Evolutionary conservation across 1,139 yeast genomes (phyloP).

Genomic region (Torulaspora pretoriensis): DNA sequence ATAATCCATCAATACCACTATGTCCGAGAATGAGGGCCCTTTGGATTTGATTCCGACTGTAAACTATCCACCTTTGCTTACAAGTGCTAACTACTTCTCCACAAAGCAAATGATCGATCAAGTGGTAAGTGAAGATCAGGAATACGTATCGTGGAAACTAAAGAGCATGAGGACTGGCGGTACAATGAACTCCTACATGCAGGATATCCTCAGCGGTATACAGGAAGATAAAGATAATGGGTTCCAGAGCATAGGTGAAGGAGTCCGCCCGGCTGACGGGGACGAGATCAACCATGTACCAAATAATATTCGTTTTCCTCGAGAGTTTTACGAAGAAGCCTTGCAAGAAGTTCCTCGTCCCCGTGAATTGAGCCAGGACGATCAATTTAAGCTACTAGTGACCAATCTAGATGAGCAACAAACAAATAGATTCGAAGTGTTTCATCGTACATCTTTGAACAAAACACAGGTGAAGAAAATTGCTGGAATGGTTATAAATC

Average conservation of each 20-base stretch:
- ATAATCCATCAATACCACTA: not conserved
- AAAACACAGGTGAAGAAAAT: slow-evolving; percentile 76
- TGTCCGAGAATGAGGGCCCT: slow-evolving; percentile 33
- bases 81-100: slow-evolving; percentile 30
- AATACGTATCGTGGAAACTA: slow-evolving; percentile 34
- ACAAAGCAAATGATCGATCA: slow-evolving; percentile 36
- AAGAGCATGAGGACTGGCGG: slow-evolving; percentile 34
- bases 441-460: slow-evolving; percentile 76
- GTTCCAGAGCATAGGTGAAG: not conserved
- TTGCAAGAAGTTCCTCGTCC: slow-evolving; percentile 20
- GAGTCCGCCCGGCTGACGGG: not conserved
- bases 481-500: slow-evolving; percentile 75
- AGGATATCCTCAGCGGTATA: slow-evolving; percentile 3
- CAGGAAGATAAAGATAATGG: slow-evolving; percentile 2
- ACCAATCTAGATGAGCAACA: slow-evolving; percentile 77
- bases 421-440: slow-evolving; percentile 83
- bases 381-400: slow-evolving; percentile 60
- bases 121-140: slow-evolving; percentile 35
- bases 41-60: slow-evolving; percentile 30
- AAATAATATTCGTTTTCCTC: slow-evolving; percentile 23
- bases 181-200: slow-evolving; percentile 28
- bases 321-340: slow-evolving; percentile 26
- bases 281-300: slow-evolving; percentile 29
- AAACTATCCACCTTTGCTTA: slow-evolving; percentile 31
- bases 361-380: slow-evolving; percentile 43